Percentiles rank a stretch among this genome's conserved stretches.
phyloP scores from a whole-genome alignment of 225 moss, liverwort and hornwort species.

The Bryum argenteum region DNA sequence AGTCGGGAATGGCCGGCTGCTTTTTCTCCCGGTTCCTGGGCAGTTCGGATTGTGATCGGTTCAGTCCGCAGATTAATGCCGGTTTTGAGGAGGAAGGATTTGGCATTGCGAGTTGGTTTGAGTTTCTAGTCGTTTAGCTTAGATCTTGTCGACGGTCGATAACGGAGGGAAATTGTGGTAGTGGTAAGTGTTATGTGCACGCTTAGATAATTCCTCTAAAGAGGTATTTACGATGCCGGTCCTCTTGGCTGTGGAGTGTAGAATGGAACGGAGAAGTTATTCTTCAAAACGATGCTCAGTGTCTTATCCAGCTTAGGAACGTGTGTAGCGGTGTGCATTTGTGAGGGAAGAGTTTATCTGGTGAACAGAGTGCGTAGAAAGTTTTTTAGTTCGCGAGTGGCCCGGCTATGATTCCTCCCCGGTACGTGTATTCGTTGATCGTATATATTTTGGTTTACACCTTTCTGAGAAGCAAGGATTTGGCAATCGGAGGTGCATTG shows the following conservation, averaged over 20 bases:
- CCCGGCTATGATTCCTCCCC: not conserved
- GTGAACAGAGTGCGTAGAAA: not conserved
- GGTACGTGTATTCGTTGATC: not conserved
- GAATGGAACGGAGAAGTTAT: too few relatives aligned
- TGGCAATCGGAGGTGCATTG: constrained; percentile 7
- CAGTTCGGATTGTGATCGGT: not conserved
- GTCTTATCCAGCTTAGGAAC: not conserved
- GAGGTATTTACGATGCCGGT: too few relatives aligned
- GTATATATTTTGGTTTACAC: not conserved
- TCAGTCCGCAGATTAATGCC: not conserved
- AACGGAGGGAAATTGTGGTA: too few relatives aligned
- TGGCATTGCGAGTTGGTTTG: too few relatives aligned
- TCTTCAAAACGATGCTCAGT: too few relatives aligned
- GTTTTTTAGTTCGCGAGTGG: constrained; percentile 5
- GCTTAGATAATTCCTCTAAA: too few relatives aligned
- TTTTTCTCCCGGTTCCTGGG: not conserved
- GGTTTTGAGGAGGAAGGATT: not conserved
- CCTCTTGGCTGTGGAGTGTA: too few relatives aligned
- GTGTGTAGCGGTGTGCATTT: not conserved
- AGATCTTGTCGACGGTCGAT: too few relatives aligned
- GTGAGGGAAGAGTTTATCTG: constrained; percentile 13
- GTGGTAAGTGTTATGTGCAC: too few relatives aligned
- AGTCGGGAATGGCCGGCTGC: constrained; percentile 5
- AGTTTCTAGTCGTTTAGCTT: too few relatives aligned
- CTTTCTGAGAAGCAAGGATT: constrained; percentile 5